Evolutionary conservation across 495 filamentous ascomycete genomes (phyloP), one percentile per base, ranked within the genome.

Genomic region (Rusavskia elegans): DNA sequence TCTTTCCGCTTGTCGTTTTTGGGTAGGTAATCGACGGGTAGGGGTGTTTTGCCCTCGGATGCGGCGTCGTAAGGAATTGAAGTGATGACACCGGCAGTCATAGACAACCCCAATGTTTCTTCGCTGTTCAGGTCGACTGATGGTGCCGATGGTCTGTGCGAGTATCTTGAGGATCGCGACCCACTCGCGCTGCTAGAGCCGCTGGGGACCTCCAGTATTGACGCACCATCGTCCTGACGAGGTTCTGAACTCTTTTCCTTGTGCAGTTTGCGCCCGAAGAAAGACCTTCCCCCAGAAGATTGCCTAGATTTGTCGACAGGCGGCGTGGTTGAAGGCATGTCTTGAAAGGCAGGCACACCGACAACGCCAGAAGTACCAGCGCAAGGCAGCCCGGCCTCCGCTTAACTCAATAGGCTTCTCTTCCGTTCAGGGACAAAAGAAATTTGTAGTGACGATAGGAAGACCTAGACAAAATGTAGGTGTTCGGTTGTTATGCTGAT

Each of bases 11-110:
- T 74, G 36, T 89, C 85, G 20, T 76, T 68, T 55, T 81, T 79
- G 30, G 84, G 82, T 48, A 90, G 71, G 59, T 84, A 85, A 35
- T 95, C 84, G 55, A 89, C 72, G 14, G 83, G 68, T 51, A 89
- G 78, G 2, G 89, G 87, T 40, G 79, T 81, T 49, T 73, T 76
- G 35, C 69, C 70, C 63, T 87, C 85, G 27, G 78, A 63, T 29
- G 75, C 65, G n/a, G 83, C 70, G 50, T 96, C 86, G 67, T 90
- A 96, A 13, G 92, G 87, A 53, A 98, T 90, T 1, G 84, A 82
- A 8, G 89, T 87, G 53, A 95, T 87, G 14, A 89, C 77, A 45
- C 88, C 92, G n/a, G 90, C 80, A 32, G 77, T 85, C 66, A 81
- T 80, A 53, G 84, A 81, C 21, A 93, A 61, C 38, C 75, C 79